phyloP scores from a whole-genome alignment of 2,329 filamentous ascomycete genomes.

The Pseudogymnoascus sp. region DNA sequence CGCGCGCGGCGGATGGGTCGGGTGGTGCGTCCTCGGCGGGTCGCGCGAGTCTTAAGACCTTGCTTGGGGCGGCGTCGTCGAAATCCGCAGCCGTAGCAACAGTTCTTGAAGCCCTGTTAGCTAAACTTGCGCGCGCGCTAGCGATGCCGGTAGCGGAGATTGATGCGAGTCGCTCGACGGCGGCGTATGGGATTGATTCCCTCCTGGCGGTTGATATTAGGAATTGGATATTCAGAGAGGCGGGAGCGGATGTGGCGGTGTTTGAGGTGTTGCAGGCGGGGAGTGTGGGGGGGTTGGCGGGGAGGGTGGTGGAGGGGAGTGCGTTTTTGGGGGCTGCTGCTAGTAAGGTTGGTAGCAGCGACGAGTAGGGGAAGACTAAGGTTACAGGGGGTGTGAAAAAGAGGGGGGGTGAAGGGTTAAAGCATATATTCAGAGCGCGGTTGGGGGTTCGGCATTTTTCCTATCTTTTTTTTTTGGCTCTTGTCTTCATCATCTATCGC shows the following conservation, averaged over 20 bases:
- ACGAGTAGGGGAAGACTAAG: no score
- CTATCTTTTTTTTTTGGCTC: no score
- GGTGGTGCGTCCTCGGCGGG: not conserved
- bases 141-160: constrained; percentile 42
- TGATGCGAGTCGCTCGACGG: constrained; percentile 36
- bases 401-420: not conserved
- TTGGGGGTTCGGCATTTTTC: not conserved
- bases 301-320: constrained; percentile 16
- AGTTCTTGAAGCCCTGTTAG: constrained; percentile 37
- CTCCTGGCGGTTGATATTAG: constrained; percentile 41
- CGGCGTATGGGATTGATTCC: constrained; percentile 43
- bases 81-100: constrained; percentile 37
- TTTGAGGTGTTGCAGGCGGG: constrained; percentile 46
- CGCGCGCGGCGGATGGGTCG: not conserved
- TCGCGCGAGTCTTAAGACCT: constrained; percentile 30
- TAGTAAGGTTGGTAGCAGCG: not conserved
- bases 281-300: constrained; percentile 39
- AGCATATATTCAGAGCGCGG: not conserved
- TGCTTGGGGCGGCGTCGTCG: constrained; percentile 35
- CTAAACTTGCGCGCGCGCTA: constrained; percentile 40
- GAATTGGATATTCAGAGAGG: constrained; percentile 38
- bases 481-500: no score
- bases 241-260: constrained; percentile 43
- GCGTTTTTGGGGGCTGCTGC: not conserved
- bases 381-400: no score